phyloP scores from a whole-genome alignment of 495 filamentous ascomycete genomes.

The Aspergillus sclerotiicarbonarius region DNA sequence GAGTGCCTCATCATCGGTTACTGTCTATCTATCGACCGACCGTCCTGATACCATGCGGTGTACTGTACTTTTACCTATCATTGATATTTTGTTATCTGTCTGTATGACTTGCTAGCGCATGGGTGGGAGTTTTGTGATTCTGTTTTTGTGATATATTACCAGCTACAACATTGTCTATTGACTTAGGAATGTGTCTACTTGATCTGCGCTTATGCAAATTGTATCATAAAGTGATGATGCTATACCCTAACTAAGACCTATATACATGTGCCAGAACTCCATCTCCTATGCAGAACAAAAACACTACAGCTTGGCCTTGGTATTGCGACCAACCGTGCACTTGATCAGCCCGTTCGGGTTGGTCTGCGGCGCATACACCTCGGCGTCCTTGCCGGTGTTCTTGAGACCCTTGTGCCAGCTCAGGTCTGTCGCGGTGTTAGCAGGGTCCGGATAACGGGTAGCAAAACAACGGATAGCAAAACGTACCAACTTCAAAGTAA shows the following conservation, averaged over 20 bases:
- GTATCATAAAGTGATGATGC: slow-evolving; percentile 11
- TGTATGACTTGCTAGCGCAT: slow-evolving; percentile 46
- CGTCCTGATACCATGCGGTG: slow-evolving; percentile 18
- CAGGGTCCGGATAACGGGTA: not conserved
- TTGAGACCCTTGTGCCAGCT: slow-evolving; percentile 96
- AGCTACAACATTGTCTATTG: not conserved
- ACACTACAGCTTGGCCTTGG: slow-evolving; percentile 41
- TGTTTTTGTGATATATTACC: slow-evolving; percentile 14
- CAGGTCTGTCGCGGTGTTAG: slow-evolving; percentile 57
- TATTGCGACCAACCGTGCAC: slow-evolving; percentile 76
- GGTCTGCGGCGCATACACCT: slow-evolving; percentile 92
- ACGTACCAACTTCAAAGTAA: slow-evolving; percentile 91
- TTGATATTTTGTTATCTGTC: slow-evolving; percentile 36
- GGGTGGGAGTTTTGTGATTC: slow-evolving; percentile 44
- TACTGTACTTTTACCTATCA: slow-evolving; percentile 16
- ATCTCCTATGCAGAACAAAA: slow-evolving; percentile 11
- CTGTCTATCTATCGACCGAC: slow-evolving; percentile 8
- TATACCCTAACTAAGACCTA: slow-evolving; percentile 21
- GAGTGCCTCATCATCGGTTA: not conserved
- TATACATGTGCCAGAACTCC: slow-evolving; percentile 24
- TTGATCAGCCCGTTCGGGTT: slow-evolving; percentile 94
- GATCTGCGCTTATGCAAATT: no score
- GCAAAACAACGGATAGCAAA: slow-evolving; percentile 8
- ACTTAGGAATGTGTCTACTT: not conserved
- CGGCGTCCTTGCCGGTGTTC: slow-evolving; percentile 95